Evolutionary conservation across 140 eudicot species (phyloP).

Genomic region (Senecio squalidus): DNA sequence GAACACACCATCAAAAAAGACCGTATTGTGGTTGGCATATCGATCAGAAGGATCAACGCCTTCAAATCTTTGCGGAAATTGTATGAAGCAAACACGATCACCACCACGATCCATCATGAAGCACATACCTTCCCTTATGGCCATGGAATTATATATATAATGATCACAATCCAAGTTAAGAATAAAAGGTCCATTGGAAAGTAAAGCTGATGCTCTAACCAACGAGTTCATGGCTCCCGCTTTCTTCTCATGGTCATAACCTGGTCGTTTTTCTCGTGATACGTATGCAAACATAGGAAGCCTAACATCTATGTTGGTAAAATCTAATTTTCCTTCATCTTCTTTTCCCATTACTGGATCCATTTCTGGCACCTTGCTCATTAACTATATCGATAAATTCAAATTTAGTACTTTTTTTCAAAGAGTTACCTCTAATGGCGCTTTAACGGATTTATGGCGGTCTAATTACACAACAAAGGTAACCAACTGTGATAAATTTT

Average conservation of each 20-base stretch:
- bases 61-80: conserved; percentile 89
- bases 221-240: conserved; percentile 96
- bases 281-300: conserved; percentile 86
- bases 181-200: conserved; percentile 89
- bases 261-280: conserved; percentile 81
- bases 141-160: conserved; percentile 59
- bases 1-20: conserved; percentile 75
- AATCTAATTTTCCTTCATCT: conserved; percentile 62
- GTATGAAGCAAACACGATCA: conserved; percentile 78
- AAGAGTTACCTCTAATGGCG: not conserved
- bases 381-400: conserved; percentile 35
- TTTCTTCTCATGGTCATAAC: conserved; percentile 88
- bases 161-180: conserved; percentile 94
- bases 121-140: conserved; percentile 87
- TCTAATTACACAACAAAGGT: not conserved
- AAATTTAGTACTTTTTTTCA: not conserved
- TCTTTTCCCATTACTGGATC: conserved; percentile 74
- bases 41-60: conserved; percentile 93
- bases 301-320: conserved; percentile 59
- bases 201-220: conserved; percentile 83
- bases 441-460: not conserved
- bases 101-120: conserved; percentile 99
- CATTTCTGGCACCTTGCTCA: conserved; percentile 86
- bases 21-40: conserved; percentile 94
- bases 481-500: too few species aligned